These are phyloP conservation scores for Curvularia sp. DNA, from an alignment of 2,329 filamentous ascomycete species.

Conservation along the genomic window DNA sequence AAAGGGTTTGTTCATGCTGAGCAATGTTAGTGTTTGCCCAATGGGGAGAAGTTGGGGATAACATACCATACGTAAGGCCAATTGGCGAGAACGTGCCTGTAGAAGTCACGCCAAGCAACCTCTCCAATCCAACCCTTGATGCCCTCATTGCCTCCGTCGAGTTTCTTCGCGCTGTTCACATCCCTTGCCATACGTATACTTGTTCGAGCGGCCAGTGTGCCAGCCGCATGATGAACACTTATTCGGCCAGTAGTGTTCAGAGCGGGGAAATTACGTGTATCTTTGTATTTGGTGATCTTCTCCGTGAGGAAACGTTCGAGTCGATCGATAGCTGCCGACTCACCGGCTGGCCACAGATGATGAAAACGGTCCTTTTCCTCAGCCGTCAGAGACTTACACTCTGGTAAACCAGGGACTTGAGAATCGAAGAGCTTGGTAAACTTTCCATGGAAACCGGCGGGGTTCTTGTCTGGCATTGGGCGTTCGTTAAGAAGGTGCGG, in stretches of 20 bases:
- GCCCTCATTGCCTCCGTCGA: constrained; percentile 58
- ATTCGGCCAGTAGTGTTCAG: constrained; percentile 52
- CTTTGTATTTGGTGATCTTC: constrained; percentile 52
- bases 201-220: constrained; percentile 56
- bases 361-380: constrained; percentile 51
- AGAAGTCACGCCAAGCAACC: constrained; percentile 62
- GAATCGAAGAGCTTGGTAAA: constrained; percentile 54
- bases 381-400: constrained; percentile 64
- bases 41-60: neutral
- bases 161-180: constrained; percentile 57
- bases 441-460: constrained; percentile 54
- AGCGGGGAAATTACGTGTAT: constrained; percentile 54
- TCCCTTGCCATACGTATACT: constrained; percentile 61
- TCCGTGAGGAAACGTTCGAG: constrained; percentile 56
- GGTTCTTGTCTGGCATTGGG: constrained; percentile 66
- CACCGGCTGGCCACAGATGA: constrained; percentile 56
- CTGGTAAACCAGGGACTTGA: constrained; percentile 58
- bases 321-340: constrained; percentile 54
- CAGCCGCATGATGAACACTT: constrained; percentile 55
- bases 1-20: constrained; percentile 75
- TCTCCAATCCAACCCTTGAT: constrained; percentile 58
- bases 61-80: constrained; percentile 82
- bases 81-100: constrained; percentile 72
- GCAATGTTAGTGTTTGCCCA: neutral
- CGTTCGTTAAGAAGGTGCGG: constrained; percentile 70